Evolutionary conservation across 441 rosid genomes (phyloP).

Genomic region (Gossypium davidsonii): DNA sequence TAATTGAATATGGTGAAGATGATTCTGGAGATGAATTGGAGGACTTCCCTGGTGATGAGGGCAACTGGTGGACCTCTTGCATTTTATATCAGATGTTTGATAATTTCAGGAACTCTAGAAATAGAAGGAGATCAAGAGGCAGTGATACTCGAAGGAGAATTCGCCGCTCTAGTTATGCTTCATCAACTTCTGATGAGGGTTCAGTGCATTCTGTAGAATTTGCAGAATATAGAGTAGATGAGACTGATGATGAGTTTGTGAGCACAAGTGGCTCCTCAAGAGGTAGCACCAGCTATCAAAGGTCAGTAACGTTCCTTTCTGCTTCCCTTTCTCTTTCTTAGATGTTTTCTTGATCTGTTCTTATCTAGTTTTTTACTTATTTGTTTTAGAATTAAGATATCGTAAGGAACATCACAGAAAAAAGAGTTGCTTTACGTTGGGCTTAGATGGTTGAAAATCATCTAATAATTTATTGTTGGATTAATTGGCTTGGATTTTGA

Average conservation of each 20-base stretch:
- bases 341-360: neutral
- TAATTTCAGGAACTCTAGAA: slow-evolving; percentile 83
- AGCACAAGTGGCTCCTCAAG: slow-evolving; percentile 47
- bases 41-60: slow-evolving; percentile 66
- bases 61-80: slow-evolving; percentile 98
- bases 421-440: neutral
- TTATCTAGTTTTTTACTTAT: neutral
- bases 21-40: slow-evolving; percentile 91
- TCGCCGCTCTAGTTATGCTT: slow-evolving; percentile 57
- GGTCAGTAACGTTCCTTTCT: slow-evolving; percentile 40
- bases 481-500: neutral
- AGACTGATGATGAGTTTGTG: slow-evolving; percentile 69
- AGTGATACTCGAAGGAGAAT: slow-evolving; percentile 67
- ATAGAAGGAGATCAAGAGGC: slow-evolving; percentile 77
- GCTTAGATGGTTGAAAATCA: neutral
- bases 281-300: slow-evolving; percentile 59
- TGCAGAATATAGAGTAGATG: slow-evolving; percentile 77
- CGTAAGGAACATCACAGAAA: neutral
- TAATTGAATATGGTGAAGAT: slow-evolving; percentile 89
- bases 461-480: neutral
- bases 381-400: slow-evolving; percentile 1
- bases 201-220: slow-evolving; percentile 77
- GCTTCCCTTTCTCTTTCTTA: slow-evolving; percentile 7
- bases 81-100: slow-evolving; percentile 83
- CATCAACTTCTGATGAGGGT: slow-evolving; percentile 86